Percentiles rank a stretch among this genome's conserved stretches.
These are phyloP conservation scores for Gaeumannomyces sp. DNA, from an alignment of 2,329 filamentous ascomycete species.

Conservation along the genomic window DNA sequence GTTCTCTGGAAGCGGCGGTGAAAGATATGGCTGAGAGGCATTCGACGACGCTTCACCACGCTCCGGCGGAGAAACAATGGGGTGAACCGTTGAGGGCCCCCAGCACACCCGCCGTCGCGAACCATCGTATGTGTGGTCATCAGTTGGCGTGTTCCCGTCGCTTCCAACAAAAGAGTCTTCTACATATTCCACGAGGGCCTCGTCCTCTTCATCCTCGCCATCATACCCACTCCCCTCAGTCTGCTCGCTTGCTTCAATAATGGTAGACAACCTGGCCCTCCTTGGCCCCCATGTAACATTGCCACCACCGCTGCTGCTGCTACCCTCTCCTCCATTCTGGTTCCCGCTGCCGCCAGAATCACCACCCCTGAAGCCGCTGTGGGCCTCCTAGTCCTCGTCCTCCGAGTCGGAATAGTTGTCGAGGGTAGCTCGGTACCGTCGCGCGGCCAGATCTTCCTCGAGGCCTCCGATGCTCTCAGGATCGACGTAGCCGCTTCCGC, in stretches of 20 bases:
- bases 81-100: no score
- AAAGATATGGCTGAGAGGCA: background rate
- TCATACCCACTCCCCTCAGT: background rate
- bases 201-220: background rate
- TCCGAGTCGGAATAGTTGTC: conserved; percentile 73
- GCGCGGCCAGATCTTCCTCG: conserved; percentile 73
- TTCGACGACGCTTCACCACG: background rate
- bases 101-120: background rate
- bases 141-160: background rate
- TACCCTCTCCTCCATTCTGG: background rate
- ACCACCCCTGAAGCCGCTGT: background rate
- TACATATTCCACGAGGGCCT: background rate
- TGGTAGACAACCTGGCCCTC: background rate
- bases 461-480: conserved; percentile 81
- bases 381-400: conserved; percentile 43
- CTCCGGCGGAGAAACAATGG: background rate
- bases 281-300: background rate
- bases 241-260: background rate
- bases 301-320: background rate
- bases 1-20: background rate
- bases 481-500: conserved; percentile 83
- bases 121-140: background rate
- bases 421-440: conserved; percentile 73
- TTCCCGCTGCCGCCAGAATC: background rate
- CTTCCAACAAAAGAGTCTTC: background rate